A percentile compares a stretch with the other conserved stretches of the same genome.
These are phyloP conservation scores for Colletotrichum orbiculare DNA, from an alignment of 2,329 filamentous ascomycete species.

Conservation along the genomic window DNA sequence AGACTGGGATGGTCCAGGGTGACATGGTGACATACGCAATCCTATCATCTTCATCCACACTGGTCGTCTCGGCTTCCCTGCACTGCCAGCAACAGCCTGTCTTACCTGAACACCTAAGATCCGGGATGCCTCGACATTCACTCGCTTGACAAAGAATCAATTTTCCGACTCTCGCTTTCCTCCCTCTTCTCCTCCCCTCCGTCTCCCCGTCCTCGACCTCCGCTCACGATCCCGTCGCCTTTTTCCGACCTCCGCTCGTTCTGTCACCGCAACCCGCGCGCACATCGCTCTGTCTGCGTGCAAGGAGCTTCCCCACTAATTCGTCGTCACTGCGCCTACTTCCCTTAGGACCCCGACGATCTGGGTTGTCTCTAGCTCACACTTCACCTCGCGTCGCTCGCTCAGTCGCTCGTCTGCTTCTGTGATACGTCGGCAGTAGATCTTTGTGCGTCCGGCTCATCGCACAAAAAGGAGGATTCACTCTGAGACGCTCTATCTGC, in stretches of 20 bases:
- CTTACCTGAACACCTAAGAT: constrained; percentile 1
- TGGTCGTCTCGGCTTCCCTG: not conserved
- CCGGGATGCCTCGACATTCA: constrained; percentile 7
- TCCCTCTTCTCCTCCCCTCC: constrained; percentile 2
- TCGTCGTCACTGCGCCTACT: constrained; percentile 7
- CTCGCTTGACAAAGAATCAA: constrained; percentile 16
- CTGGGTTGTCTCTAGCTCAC: constrained; percentile 22
- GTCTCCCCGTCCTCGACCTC: constrained; percentile 5
- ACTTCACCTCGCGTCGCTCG: constrained; percentile 7
- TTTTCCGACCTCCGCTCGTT: constrained; percentile 21
- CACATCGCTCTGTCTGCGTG: no score
- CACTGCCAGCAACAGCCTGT: not conserved
- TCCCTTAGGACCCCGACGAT: constrained; percentile 12
- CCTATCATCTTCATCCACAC: constrained; percentile 18
- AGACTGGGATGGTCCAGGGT: constrained; percentile 33
- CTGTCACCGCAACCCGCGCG: not conserved
- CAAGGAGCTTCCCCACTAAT: constrained; percentile 16
- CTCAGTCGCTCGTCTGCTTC: not conserved
- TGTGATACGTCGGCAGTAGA: constrained; percentile 3
- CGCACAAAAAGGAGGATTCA: constrained; percentile 5
- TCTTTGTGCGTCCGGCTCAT: constrained; percentile 19
- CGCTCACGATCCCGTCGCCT: constrained; percentile 1
- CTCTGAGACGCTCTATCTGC: not conserved
- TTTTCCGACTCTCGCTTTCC: constrained; percentile 6
- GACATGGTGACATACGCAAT: constrained; percentile 38